Evolutionary conservation across 1,139 yeast species (phyloP), one percentile per base, ranked within the genome.

Genomic region (Kodamaea arcana): DNA sequence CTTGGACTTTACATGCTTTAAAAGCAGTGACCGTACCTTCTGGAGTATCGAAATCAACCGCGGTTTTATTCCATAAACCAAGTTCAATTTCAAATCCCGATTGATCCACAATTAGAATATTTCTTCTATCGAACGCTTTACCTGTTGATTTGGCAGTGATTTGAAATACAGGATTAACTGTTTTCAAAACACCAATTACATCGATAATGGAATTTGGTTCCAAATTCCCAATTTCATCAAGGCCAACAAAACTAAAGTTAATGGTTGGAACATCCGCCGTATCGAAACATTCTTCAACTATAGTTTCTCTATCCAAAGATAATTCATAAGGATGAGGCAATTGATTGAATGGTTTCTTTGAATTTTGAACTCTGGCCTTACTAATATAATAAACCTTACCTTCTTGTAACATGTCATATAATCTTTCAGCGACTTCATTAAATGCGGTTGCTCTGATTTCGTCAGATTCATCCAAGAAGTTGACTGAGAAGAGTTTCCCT

Each of bases 371-470:
- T 44, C 92, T 72, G 15, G 92, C 94, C 51, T 81, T 83, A 26
- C 94, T 77, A 24, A 94, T 70, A 51, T 82, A 86, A 57, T 87
- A 94, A 4, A 86, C 95, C 55, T 84, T 82, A 23, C 96, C 97
- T 54, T 88, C 97, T 57, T 84, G 84, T 40, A 94, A 67, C 31
- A 78, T 52, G 47, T 82, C 83, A 60, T 76, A 82, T 51, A 76
- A 83, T 52, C 77, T 78, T 42, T 85, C 95, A 6, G 94, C 97
- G 45, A 77, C 74, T 30, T 87, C 94, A 55, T 85, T 86, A 61
- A 94, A 94, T 3, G 94, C 97, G 7, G 97, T 88, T 12, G 95
- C 97, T 51, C 94, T 77, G 50, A 94, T 94, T 64, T 92, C 98
- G 51, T 94, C 96, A 5, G 96, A 83, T 56, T 94, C 95, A 56